Base-by-base conservation (phyloP, 306 rosid genomes). In the Quercus mongolica region DNA sequence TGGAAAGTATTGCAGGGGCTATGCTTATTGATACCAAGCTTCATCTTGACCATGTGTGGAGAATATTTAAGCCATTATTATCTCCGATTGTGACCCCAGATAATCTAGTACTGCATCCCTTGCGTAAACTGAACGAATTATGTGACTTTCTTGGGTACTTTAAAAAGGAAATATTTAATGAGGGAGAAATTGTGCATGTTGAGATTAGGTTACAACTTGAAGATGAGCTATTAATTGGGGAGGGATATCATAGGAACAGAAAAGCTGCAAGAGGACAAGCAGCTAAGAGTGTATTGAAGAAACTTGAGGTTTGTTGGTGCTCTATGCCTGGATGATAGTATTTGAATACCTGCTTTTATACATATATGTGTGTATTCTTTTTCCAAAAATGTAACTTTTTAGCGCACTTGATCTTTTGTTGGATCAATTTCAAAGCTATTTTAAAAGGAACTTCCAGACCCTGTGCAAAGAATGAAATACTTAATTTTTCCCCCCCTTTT, bases 31-130 rank as follows among this genome's bases (percentile, higher is more conserved):
- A 95, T 86, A 78, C 90, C 49, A 82, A 89, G 79, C 99, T 95
- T 69, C 83, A 87, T 84, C 89, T 90, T 81, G 92, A 90, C 0
- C 44, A 79, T 85, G 96, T 95, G 80, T 95, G 99, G 99, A 88
- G 83, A 71, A 80, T 91, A 88, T 91, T 84, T 82, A 74, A 89
- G 76, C 97, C 98, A 75, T 73, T 95, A 30, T 83, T 95, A 75
- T 91, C 97, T 76, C 99, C 99, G 51, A 85, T 95, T 79, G 98
- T 89, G 85, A 95, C 99, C 25, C 99, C 99, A 63, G 99, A 95
- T 74, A 91, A 90, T 76, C 98, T 95, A 52, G 94, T 89, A 75
- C 88, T 95, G 82, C 93, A 93, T 30, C 94, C 97, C 14, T 51
- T 82, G 57, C 93, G 99, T 15, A 92, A 89, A 77, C 65, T 95